Base-by-base conservation (phyloP, 768 basidiomycete genomes). In the button mushroom (Agaricus bisporus) region DNA sequence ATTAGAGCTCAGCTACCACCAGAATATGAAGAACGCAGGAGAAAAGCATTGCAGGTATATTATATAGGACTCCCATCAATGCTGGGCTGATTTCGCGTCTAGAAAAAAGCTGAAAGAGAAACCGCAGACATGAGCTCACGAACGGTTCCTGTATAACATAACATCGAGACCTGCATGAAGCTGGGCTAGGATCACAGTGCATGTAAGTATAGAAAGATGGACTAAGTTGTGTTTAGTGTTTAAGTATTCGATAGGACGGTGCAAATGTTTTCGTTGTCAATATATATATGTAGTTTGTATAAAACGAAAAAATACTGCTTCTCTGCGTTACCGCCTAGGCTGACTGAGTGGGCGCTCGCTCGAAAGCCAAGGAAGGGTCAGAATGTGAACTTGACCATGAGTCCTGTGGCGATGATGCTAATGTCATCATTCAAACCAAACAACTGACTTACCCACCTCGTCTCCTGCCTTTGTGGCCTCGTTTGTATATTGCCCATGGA, bases 1-100 rank as follows among this genome's bases (percentile, higher is more conserved):
- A 71, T 86, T 54, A 70, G 78, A 52, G 53, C 53, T 2, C 69
- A 74, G 38, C 64, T 70, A 50, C 81, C 78, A 59, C 85, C 85
- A 36, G 85, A 85, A 55, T 83, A 84, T 78, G 76, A 79, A 56
- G 72, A 71, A 18, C 75, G 85, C 49, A 73, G 73, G 63, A 72
- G 73, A 60, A 76, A 75, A 51, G 73, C 73, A 3, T 68, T 78
- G 57, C 70, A 75, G 70, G 85, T 83, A 56, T 26, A 20, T 20
- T 51, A 28, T 37, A n/a, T 22, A 48, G 15, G n/a, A 14, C 17
- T 41, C 36, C 35, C 15, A 42, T 15, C 28, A 20, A n/a, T 35
- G 32, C 22, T 25, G 17, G 44, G 2, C 22, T 5, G 29, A 20
- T n/a, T 17, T 51, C 28, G 8, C 32, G 4, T 32, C 66, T 64